A percentile compares a stretch with the other conserved stretches of the same genome.
Conservation (phyloP, 192 early-diverging fungal genomes). For the Coemansia sp. region DNA sequence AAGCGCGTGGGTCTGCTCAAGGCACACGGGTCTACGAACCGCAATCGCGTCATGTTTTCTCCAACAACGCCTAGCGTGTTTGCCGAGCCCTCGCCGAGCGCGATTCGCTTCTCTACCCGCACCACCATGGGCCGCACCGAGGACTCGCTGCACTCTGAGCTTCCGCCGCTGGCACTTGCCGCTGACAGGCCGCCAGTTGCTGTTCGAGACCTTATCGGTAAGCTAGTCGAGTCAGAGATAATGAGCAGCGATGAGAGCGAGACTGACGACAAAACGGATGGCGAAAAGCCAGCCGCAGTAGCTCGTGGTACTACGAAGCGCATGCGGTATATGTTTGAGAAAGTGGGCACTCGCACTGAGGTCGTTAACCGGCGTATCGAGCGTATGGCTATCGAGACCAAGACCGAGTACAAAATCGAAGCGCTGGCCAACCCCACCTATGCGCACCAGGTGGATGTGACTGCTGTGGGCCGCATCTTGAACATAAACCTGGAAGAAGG, state of each 20-base stretch:
- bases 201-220: constrained; percentile 15
- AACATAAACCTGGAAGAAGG: constrained; percentile 70
- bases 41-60: constrained; percentile 23
- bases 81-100: constrained; percentile 54
- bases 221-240: not conserved
- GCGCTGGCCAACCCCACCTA: constrained; percentile 58
- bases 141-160: constrained; percentile 30
- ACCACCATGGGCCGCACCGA: constrained; percentile 43
- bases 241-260: constrained; percentile 33
- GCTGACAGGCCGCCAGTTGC: constrained; percentile 10
- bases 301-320: constrained; percentile 18
- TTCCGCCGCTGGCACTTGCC: constrained; percentile 26
- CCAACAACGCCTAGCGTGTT: constrained; percentile 51
- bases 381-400: constrained; percentile 48
- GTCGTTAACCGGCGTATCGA: constrained; percentile 50
- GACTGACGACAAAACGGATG: not conserved
- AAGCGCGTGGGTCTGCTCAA: constrained; percentile 39
- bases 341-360: constrained; percentile 38
- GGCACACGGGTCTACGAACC: constrained; percentile 10
- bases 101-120: constrained; percentile 42
- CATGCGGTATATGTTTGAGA: constrained; percentile 59
- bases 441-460: constrained; percentile 61
- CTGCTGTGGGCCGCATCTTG: constrained; percentile 79
- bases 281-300: not conserved
- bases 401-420: constrained; percentile 43